phyloP scores from a whole-genome alignment of 345 rosid species.

The Isatis tinctoria region DNA sequence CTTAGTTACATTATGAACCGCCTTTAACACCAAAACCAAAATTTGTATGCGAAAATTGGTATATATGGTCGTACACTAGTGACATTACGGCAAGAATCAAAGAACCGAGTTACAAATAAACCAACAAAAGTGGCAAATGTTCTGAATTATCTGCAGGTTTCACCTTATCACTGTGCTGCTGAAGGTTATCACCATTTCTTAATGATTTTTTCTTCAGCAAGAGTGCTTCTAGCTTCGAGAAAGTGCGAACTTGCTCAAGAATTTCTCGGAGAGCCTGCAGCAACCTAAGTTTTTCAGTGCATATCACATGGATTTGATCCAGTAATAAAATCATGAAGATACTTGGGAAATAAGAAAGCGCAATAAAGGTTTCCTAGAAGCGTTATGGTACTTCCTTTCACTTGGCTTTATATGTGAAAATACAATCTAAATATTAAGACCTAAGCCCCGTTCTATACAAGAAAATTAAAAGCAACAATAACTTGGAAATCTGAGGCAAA shows the following conservation, averaged over 20 bases:
- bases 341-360: constrained; percentile 6
- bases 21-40: background rate
- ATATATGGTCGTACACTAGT: background rate
- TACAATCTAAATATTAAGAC: background rate
- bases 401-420: background rate
- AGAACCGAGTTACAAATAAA: background rate
- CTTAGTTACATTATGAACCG: background rate
- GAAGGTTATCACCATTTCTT: constrained; percentile 57
- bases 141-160: constrained; percentile 4
- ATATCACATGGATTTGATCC: constrained; percentile 2
- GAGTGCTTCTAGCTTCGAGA: constrained; percentile 58
- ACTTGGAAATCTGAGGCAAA: background rate
- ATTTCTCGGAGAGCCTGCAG: constrained; percentile 66
- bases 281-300: constrained; percentile 12
- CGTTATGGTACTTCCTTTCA: background rate
- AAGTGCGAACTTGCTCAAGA: constrained; percentile 52
- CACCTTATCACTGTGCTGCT: constrained; percentile 67
- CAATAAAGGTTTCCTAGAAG: background rate
- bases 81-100: background rate
- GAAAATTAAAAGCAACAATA: background rate
- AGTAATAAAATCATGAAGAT: background rate
- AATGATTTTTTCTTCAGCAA: constrained; percentile 66
- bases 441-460: background rate
- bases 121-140: background rate
- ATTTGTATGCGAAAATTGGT: background rate